A percentile compares a stretch with the other conserved stretches of the same genome.
phyloP scores from a whole-genome alignment of 148 eudicot genomes.

The Chenopodium suecicum region DNA sequence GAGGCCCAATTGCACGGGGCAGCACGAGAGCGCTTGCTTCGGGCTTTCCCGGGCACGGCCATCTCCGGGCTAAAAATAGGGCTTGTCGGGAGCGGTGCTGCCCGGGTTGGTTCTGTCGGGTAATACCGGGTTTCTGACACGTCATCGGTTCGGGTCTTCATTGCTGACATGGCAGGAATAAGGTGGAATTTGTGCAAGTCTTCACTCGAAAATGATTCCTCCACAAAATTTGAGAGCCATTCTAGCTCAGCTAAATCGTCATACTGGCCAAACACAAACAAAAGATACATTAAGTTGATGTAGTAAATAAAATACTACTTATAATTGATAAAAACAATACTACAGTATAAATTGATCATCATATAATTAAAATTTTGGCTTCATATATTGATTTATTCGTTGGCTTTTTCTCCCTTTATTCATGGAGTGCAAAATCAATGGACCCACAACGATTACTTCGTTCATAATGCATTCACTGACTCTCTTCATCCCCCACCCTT shows the following conservation, averaged over 20 bases:
- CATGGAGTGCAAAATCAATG: neutral
- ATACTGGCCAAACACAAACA: conserved; percentile 39
- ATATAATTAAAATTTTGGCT: neutral
- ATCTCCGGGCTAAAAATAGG: conserved; percentile 52
- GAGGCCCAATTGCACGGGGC: conserved; percentile 84
- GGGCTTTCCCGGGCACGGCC: conserved; percentile 80
- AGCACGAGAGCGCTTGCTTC: conserved; percentile 88
- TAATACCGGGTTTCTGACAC: conserved; percentile 31
- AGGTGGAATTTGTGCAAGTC: conserved; percentile 71
- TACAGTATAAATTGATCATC: neutral
- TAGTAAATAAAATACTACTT: neutral
- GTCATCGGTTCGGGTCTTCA: conserved; percentile 40
- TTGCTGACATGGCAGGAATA: conserved; percentile 44
- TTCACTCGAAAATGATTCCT: conserved; percentile 85
- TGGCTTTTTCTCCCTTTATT: conserved; percentile 3
- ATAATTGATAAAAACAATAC: neutral
- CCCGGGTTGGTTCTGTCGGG: conserved; percentile 18
- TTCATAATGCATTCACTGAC: conserved; percentile 5
- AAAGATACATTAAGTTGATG: neutral
- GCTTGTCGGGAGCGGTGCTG: neutral
- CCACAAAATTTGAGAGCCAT: conserved; percentile 92
- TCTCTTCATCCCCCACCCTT: neutral
- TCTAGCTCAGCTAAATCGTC: conserved; percentile 91
- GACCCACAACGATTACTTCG: conserved; percentile 27
- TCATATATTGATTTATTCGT: conserved; percentile 7